Conservation (phyloP, 179 eudicot species). For the Carnegiea gigantea region DNA sequence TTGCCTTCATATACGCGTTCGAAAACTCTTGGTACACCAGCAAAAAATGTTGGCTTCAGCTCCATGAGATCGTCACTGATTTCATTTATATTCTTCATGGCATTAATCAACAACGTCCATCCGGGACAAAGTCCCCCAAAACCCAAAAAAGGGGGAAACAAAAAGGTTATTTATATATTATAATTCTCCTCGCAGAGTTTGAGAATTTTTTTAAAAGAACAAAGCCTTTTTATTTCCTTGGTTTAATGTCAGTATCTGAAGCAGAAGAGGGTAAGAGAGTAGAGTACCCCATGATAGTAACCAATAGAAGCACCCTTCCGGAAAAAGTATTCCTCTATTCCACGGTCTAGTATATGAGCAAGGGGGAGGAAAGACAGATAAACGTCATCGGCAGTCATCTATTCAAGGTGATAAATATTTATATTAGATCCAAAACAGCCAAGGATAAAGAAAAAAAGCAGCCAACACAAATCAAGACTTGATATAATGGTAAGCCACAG, state of each 20-base stretch:
- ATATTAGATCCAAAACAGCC: conserved; percentile 7
- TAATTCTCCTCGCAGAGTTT: not conserved
- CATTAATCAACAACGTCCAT: conserved; percentile 7
- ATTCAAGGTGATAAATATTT: conserved; percentile 18
- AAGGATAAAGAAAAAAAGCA: conserved; percentile 7
- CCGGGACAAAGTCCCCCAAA: not conserved
- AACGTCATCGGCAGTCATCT: conserved; percentile 92
- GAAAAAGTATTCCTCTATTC: conserved; percentile 87
- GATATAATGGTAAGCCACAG: not conserved
- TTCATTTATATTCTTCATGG: conserved; percentile 67
- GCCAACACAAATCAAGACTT: not conserved
- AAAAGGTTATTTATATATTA: not conserved
- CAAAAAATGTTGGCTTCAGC: conserved; percentile 84
- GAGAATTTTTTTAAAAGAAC: not conserved
- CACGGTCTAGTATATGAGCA: conserved; percentile 94
- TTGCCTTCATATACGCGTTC: conserved; percentile 88
- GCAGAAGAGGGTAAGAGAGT: conserved; percentile 5
- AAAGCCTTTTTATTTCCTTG: not conserved
- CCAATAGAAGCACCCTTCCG: conserved; percentile 97
- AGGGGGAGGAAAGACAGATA: conserved; percentile 91
- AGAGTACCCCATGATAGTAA: conserved; percentile 89
- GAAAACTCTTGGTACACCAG: conserved; percentile 91
- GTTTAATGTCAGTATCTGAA: not conserved
- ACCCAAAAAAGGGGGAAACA: not conserved
- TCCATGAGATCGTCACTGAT: conserved; percentile 80